Evolutionary conservation across 768 basidiomycete species (phyloP), one percentile per base, ranked within the genome.

Genomic region (Pleurotus pulmonarius): DNA sequence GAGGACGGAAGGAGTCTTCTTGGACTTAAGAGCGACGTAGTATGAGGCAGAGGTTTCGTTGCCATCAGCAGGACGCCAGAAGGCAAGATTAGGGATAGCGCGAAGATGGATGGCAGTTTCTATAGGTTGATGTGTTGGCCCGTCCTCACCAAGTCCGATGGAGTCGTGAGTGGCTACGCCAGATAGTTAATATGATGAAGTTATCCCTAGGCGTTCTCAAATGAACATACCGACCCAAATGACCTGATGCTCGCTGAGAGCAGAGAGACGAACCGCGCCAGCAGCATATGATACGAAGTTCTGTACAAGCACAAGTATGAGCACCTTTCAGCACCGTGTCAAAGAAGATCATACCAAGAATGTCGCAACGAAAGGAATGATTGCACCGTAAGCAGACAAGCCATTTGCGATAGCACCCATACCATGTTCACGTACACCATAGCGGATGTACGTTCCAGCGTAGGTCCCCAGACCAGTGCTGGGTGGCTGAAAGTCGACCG

Each of bases 341-440:
- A 43, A 15, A 26, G 9, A 26, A 20, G 16, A 37, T 69, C 79
- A 64, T 63, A 90, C 88, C 74, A 97, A 70, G 87, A 97, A 97
- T 34, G 95, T 98, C 56, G 88, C 92, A 60, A 88, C 82, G 70
- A 92, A 94, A 44, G 94, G 94, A 59, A 96, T 83, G 66, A 95
- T 85, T 64, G 85, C 92, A 58, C 94, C 94, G 72, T 97, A 98
- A 2, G 94, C 94, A 59, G 78, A 71, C 59, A 95, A 70, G 69
- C 94, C 94, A 70, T 97, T 97, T 62, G 87, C 92, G 65, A 98
- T 94, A 55, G 94, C 95, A 64, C 89, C 91, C 94, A 97, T 98
- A 63, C 79, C 95, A 72, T 98, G 95, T 72, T 98, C 95, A 73
- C 95, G 91, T 56, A 98, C 94, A 83, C 95, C 95, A 75, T 90